A percentile compares a stretch with the other conserved stretches of the same genome.
Evolutionary conservation across 2,329 filamentous ascomycete genomes (phyloP).

Genomic region (Tolypocladium sp.): DNA sequence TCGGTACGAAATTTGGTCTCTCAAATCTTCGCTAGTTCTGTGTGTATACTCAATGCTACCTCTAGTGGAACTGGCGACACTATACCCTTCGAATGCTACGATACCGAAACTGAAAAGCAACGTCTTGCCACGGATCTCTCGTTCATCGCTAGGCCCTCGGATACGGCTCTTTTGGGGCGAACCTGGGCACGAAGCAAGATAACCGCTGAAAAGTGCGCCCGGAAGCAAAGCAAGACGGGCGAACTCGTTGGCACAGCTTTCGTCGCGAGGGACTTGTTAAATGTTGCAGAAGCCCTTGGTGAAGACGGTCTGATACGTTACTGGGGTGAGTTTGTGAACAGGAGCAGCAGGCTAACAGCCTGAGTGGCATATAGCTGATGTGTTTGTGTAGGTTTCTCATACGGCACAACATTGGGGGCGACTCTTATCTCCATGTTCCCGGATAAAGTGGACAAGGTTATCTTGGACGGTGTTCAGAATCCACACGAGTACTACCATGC

Average conservation of each 20-base stretch:
- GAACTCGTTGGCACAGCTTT: constrained; percentile 31
- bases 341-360: background rate
- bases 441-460: constrained; percentile 18
- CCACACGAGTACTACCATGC: constrained; percentile 19
- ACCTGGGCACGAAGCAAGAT: constrained; percentile 13
- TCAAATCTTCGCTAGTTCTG: background rate
- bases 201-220: constrained; percentile 11
- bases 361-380: background rate
- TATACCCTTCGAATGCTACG: constrained; percentile 15
- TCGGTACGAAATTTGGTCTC: constrained; percentile 8
- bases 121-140: background rate
- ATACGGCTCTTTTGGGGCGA: constrained; percentile 9
- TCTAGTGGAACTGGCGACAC: constrained; percentile 16
- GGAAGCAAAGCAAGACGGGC: constrained; percentile 17
- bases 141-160: constrained; percentile 7
- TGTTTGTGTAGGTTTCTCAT: constrained; percentile 21
- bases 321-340: constrained; percentile 18
- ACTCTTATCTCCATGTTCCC: constrained; percentile 31
- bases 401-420: constrained; percentile 26
- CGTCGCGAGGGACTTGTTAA: constrained; percentile 32
- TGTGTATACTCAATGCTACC: background rate
- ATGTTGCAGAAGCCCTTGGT: constrained; percentile 30
- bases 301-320: constrained; percentile 28
- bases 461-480: constrained; percentile 22
- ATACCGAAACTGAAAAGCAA: background rate